Conservation (phyloP, 2,329 filamentous ascomycete species). For the Penicillium aurantiogriseum region DNA sequence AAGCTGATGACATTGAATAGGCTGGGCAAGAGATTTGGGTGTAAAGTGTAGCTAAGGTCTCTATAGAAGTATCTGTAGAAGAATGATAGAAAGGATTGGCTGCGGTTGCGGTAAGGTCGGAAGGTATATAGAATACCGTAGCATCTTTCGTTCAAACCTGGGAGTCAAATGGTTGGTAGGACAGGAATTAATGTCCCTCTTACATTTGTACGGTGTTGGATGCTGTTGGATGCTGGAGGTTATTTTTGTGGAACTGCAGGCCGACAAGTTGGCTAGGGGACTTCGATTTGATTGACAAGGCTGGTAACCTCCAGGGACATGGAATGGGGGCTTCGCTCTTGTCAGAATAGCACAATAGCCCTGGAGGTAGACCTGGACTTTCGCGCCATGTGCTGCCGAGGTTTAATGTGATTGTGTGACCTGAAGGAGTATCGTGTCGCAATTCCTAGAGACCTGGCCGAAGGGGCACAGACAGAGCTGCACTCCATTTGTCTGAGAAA, state of each 20-base stretch:
- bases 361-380: neutral
- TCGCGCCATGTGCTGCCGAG: conserved; percentile 4
- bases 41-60: neutral
- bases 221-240: neutral
- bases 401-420: conserved; percentile 2
- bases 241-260: neutral
- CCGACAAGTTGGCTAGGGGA: neutral
- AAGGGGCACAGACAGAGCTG: neutral
- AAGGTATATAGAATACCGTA: neutral
- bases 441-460: neutral
- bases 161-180: conserved; percentile 1
- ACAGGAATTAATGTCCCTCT: conserved; percentile 5
- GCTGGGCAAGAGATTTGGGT: too few species aligned
- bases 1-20: conserved; percentile 12
- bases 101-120: neutral
- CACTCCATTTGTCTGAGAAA: neutral
- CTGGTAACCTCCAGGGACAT: neutral
- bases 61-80: neutral
- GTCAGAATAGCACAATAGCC: neutral
- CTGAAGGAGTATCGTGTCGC: neutral
- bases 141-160: neutral
- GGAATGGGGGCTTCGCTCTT: neutral
- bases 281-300: neutral
- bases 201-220: neutral
- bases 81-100: neutral